Evolutionary conservation across 2,329 filamentous ascomycete species (phyloP).

Genomic region (Ceratocystiopsis sp.): DNA sequence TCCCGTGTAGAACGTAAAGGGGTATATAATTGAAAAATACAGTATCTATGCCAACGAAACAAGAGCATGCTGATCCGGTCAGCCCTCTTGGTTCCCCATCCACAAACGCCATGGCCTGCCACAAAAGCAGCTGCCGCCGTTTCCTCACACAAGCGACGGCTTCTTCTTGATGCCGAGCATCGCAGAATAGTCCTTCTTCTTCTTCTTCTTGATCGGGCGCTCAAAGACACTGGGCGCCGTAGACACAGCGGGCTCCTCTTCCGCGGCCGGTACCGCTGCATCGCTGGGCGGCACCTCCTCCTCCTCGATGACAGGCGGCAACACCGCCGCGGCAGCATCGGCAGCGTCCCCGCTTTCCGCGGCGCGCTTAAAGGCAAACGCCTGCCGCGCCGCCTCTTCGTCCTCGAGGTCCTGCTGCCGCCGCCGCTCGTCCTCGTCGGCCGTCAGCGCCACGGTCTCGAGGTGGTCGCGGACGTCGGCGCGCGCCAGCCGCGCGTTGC

Average conservation of each 20-base stretch:
- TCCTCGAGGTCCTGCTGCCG: slow-evolving; percentile 64
- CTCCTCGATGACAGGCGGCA: no score
- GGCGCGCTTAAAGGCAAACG: slow-evolving; percentile 38
- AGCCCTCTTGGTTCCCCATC: no score
- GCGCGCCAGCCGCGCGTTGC: slow-evolving; percentile 76
- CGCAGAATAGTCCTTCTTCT: slow-evolving; percentile 68
- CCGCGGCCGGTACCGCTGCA: no score
- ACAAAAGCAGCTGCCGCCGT: neutral
- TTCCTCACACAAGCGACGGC: slow-evolving; percentile 33
- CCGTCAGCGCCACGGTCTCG: slow-evolving; percentile 30
- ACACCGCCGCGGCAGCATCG: no score
- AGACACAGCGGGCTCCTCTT: no score
- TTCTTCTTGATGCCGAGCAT: slow-evolving; percentile 82
- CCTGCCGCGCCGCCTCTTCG: slow-evolving; percentile 59
- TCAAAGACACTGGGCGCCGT: slow-evolving; percentile 49
- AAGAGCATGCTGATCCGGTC: no score
- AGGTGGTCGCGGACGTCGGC: slow-evolving; percentile 52
- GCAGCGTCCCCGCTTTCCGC: neutral
- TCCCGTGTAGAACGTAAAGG: no score
- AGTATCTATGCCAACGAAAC: no score
- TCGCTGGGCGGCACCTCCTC: no score
- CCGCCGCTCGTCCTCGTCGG: slow-evolving; percentile 43
- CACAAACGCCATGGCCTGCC: no score
- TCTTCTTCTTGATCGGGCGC: slow-evolving; percentile 46
- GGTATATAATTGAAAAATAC: no score